These are phyloP conservation scores for Mycena olivaceomarginata DNA, from an alignment of 768 basidiomycete genomes.

Conservation along the genomic window DNA sequence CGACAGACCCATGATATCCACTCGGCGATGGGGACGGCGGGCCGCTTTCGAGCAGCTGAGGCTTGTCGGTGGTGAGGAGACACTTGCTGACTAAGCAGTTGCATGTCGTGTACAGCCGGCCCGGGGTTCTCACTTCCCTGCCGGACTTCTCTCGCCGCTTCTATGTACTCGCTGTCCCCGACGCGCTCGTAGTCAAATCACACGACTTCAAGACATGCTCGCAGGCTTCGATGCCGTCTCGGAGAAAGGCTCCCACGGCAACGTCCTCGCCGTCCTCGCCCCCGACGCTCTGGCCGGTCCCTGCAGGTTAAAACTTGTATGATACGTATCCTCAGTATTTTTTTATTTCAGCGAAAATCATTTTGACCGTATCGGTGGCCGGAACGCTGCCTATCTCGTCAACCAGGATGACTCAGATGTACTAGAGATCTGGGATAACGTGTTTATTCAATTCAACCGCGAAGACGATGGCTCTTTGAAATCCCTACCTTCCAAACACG, in stretches of 20 bases:
- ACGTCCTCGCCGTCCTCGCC: too few relatives aligned
- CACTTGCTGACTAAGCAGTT: too few relatives aligned
- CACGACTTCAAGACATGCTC: conserved; percentile 96
- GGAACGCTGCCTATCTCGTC: conserved; percentile 94
- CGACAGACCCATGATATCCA: too few relatives aligned
- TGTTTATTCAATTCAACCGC: conserved; percentile 99
- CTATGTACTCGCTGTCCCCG: conserved; percentile 57
- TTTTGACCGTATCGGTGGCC: conserved; percentile 97
- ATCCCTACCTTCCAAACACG: conserved; percentile 92
- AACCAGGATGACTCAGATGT: conserved; percentile 98
- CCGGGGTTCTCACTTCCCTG: too few relatives aligned
- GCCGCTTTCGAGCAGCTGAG: too few relatives aligned
- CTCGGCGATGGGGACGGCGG: too few relatives aligned
- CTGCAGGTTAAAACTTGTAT: conserved; percentile 77
- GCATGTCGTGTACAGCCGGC: too few relatives aligned
- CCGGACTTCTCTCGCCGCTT: too few relatives aligned
- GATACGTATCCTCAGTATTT: conserved; percentile 6
- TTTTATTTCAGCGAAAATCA: conserved; percentile 88
- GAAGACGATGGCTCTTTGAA: conserved; percentile 91
- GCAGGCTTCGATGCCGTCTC: conserved; percentile 68
- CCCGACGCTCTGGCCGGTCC: conserved; percentile 71
- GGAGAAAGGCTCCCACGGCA: too few relatives aligned
- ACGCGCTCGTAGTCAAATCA: conserved; percentile 78
- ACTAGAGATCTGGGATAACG: conserved; percentile 99
- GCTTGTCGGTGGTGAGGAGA: too few relatives aligned